Conservation (phyloP, 2,329 filamentous ascomycete genomes). For the Colletotrichum spaethianum region DNA sequence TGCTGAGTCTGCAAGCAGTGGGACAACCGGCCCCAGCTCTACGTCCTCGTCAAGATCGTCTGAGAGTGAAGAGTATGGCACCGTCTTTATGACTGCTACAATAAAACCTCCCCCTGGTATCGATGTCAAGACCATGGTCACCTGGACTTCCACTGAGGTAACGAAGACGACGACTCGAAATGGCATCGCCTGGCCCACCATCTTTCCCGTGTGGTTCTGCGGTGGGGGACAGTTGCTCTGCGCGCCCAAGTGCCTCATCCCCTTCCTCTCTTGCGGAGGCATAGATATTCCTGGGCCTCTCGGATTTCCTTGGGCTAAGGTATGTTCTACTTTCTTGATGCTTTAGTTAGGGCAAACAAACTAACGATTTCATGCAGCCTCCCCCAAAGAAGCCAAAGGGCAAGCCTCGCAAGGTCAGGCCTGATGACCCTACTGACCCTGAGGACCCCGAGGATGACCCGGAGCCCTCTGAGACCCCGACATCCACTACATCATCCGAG, state of each 20-base stretch:
- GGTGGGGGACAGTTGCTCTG: slow-evolving; percentile 14
- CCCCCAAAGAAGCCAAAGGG: neutral
- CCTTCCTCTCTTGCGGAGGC: slow-evolving; percentile 12
- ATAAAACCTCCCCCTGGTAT: neutral
- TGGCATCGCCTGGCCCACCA: slow-evolving; percentile 10
- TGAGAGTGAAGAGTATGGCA: neutral
- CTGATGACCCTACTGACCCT: slow-evolving; percentile 6
- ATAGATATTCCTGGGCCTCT: slow-evolving; percentile 4
- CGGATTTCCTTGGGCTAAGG: slow-evolving; percentile 47
- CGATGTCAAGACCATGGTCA: neutral
- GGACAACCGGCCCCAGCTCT: neutral
- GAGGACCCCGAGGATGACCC: slow-evolving; percentile 22
- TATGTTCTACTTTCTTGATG: slow-evolving; percentile 35
- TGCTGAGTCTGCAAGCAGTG: slow-evolving; percentile 1
- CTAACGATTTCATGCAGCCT: neutral
- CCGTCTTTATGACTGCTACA: slow-evolving; percentile 1
- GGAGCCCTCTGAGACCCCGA: slow-evolving; percentile 9
- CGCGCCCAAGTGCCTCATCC: slow-evolving; percentile 18
- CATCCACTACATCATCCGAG: neutral
- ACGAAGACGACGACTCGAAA: slow-evolving; percentile 14
- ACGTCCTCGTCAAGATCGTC: neutral
- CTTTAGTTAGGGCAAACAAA: neutral
- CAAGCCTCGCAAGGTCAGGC: slow-evolving; percentile 17
- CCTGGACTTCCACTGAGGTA: slow-evolving; percentile 19
- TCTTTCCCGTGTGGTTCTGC: slow-evolving; percentile 25